A percentile compares a stretch with the other conserved stretches of the same genome.
These are phyloP conservation scores for Trematosphaeria pertusa DNA, from an alignment of 2,329 filamentous ascomycete genomes.

Conservation along the genomic window DNA sequence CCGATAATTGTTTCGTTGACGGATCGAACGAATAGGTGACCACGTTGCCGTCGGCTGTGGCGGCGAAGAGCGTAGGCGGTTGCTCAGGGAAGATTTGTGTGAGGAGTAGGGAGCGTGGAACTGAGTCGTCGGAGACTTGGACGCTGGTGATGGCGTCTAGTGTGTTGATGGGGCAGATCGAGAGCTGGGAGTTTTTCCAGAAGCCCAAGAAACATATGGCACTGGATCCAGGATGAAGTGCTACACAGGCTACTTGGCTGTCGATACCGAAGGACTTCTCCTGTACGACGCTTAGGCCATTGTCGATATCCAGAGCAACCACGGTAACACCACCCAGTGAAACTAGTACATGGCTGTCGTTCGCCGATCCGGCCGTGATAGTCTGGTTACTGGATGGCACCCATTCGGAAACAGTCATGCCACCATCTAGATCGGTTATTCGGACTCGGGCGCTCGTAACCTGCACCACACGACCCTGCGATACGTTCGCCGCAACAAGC, in stretches of 20 bases:
- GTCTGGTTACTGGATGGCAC: conserved; percentile 53
- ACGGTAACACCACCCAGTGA: conserved; percentile 78
- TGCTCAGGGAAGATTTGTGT: conserved; percentile 74
- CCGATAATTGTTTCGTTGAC: conserved; percentile 67
- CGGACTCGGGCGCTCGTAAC: conserved; percentile 71
- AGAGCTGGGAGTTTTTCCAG: conserved; percentile 82
- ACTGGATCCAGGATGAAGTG: conserved; percentile 69
- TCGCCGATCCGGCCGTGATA: conserved; percentile 82
- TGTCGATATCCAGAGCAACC: conserved; percentile 63
- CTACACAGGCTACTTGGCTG: conserved; percentile 85
- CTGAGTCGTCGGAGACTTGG: conserved; percentile 66
- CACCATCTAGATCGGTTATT: conserved; percentile 66
- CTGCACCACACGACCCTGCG: conserved; percentile 72
- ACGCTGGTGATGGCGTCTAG: conserved; percentile 70
- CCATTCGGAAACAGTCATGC: conserved; percentile 66
- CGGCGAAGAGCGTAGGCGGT: conserved; percentile 80
- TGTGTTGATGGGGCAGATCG: conserved; percentile 72
- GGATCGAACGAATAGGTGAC: conserved; percentile 78
- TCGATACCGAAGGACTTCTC: conserved; percentile 68
- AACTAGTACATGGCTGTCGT: conserved; percentile 72
- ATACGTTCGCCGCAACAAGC: conserved; percentile 71
- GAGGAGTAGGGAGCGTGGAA: conserved; percentile 82
- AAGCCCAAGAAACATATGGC: conserved; percentile 82
- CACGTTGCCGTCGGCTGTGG: conserved; percentile 91
- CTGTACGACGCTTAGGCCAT: conserved; percentile 64